Base-by-base conservation (phyloP, 768 basidiomycete species). In the Suillus weaverae region DNA sequence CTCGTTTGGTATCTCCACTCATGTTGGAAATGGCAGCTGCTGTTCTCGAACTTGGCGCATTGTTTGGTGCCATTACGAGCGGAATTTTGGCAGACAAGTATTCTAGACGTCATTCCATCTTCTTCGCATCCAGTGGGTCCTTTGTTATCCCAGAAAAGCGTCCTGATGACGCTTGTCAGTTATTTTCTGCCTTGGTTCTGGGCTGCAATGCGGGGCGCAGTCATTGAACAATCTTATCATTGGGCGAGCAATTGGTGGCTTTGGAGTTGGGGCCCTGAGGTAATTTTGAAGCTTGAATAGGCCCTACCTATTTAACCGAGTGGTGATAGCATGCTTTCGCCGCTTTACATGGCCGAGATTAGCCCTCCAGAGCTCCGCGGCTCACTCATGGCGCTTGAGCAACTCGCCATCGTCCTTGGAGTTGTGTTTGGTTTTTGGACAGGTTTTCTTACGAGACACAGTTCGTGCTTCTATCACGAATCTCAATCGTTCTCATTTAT, bases 361-460 rank as follows among this genome's bases (percentile, higher is more conserved):
- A 89, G 89, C 66, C 85, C 91, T 11, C 91, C 92, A 0, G 91
- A 92, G 74, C 81, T 89, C 0, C 84, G 92, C 18, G 92, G 92
- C 11, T 91, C 91, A 0, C 82, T 94, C 22, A 82, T 93, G 76
- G 87, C 91, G 1, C 79, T 94, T 3, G 92, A 94, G 70, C 92
- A 94, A 64, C 83, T 92, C 50, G 85, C 89, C 22, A 94, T 94
- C 59, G 91, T 94, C 16, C 77, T 89, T 0, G 92, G 92, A 3
- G 91, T 92, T 6, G 91, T 94, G 0, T 76, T 91, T 16, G 92
- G 92, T 3, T 94, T 94, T 70, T 94, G 92, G 92, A 83, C 85
- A 5, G 92, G 92, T 0, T 94, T 90, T 70, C 70, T 85, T 51
- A 94, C 91, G 0, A 85, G 92, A 16, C 74, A 83, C 26, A 70